Evolutionary conservation across 129 eudicot species (phyloP).

Genomic region (Daucus carota): DNA sequence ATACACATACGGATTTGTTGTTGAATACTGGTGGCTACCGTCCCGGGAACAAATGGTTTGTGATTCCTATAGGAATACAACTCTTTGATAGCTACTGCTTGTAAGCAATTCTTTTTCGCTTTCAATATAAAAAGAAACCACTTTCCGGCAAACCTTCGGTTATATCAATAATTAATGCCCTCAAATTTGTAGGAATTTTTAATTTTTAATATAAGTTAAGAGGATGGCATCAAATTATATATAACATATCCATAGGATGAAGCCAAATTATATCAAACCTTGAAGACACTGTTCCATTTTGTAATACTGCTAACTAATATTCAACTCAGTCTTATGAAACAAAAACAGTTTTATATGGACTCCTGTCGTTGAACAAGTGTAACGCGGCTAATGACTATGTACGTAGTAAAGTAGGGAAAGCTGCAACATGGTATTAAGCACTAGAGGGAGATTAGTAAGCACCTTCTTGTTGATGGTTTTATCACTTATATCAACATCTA

Average conservation of each 20-base stretch:
- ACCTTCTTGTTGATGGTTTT: conserved; percentile 39
- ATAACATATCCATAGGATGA: no score
- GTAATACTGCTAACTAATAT: no score
- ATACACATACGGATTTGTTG: no score
- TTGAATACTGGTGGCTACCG: no score
- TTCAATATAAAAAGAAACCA: no score
- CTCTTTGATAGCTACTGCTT: not conserved
- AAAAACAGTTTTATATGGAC: not conserved
- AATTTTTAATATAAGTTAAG: no score
- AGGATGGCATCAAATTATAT: no score
- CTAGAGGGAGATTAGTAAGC: not conserved
- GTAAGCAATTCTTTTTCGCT: not conserved
- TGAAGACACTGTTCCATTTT: no score
- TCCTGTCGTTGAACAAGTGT: not conserved
- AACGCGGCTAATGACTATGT: no score
- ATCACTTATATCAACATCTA: conserved; percentile 76
- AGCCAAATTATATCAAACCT: not conserved
- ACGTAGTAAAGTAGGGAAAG: not conserved
- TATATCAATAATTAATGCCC: no score
- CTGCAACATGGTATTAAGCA: conserved; percentile 1
- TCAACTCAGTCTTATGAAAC: not conserved
- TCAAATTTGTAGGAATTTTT: not conserved
- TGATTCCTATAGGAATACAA: not conserved
- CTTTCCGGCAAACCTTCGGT: no score
- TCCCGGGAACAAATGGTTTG: no score